Evolutionary conservation across 805 yeast species (phyloP), one percentile per base, ranked within the genome.

Genomic region (Candida sphagnicola): DNA sequence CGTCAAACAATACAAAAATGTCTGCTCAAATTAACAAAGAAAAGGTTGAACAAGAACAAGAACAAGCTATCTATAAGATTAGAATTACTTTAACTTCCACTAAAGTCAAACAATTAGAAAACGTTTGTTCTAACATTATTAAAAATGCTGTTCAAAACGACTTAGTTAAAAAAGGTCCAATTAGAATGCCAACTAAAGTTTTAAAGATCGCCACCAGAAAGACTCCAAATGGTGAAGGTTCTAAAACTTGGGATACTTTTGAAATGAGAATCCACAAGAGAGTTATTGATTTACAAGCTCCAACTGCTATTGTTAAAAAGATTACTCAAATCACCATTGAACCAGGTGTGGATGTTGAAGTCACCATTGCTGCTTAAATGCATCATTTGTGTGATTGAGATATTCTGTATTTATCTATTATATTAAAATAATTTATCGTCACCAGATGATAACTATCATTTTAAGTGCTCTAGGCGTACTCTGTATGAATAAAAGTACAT

Each of bases 221-320:
- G 90, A 85, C 99, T 69, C 99, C 99, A 67, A 95, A 95, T 75
- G 99, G 99, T 93, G 97, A 93, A 81, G 99, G 99, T 93, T 93
- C 99, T 62, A 93, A 93, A 91, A 93, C 99, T 65, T 93, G 97
- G 97, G 99, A 93, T 72, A 78, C 95, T 63, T 93, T 82, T 75
- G 99, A 93, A 82, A 85, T 93, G 95, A 91, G 97, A 85, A 89
- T 93, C 82, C 99, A 93, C 96, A 93, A 93, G 95, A 90, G 99
- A 78, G 85, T 88, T 74, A 88, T 93, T 67, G 96, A 90, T 78
- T 82, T 93, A 73, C 91, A 86, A 76, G 96, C 98, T 56, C 96
- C 97, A 74, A 87, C 95, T 66, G 75, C 78, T 53, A 72, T 81
- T 56, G 95, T 91, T 74, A 89, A 85, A 85, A 85, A 83, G 76